phyloP scores from a whole-genome alignment of 495 filamentous ascomycete species.

The Neurospora sp. region DNA sequence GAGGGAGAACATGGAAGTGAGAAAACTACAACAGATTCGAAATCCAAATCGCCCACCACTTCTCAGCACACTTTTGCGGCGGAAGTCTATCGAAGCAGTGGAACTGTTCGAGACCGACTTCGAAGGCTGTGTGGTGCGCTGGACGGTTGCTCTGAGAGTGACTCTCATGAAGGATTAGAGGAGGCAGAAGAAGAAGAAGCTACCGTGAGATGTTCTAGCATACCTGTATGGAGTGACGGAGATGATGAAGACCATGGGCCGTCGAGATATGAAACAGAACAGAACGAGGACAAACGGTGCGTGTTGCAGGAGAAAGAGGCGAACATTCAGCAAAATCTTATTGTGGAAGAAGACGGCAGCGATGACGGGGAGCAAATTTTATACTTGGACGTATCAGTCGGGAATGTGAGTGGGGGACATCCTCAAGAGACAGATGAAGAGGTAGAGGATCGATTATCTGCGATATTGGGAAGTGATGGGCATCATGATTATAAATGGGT shows the following conservation, averaged over 20 bases:
- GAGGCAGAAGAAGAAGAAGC: background rate
- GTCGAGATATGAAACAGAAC: background rate
- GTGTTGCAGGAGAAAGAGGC: background rate
- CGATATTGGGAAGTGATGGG: background rate
- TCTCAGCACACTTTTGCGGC: background rate
- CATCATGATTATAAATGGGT: background rate
- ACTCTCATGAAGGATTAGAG: background rate
- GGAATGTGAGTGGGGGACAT: background rate
- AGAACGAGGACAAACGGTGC: background rate
- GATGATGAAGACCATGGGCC: background rate
- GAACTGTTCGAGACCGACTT: background rate
- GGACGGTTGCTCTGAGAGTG: background rate
- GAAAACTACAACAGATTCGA: background rate
- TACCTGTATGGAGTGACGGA: background rate
- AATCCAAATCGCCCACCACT: background rate
- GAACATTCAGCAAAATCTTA: background rate
- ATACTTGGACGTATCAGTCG: background rate
- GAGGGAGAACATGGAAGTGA: background rate
- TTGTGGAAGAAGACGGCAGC: background rate
- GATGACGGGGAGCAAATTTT: background rate
- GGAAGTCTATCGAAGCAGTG: background rate
- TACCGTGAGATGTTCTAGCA: background rate
- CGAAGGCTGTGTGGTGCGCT: background rate
- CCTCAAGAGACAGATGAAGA: background rate
- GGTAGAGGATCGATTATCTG: background rate